These are phyloP conservation scores for Akanthomyces muscarius DNA, from an alignment of 2,329 filamentous ascomycete genomes.

Conservation along the genomic window DNA sequence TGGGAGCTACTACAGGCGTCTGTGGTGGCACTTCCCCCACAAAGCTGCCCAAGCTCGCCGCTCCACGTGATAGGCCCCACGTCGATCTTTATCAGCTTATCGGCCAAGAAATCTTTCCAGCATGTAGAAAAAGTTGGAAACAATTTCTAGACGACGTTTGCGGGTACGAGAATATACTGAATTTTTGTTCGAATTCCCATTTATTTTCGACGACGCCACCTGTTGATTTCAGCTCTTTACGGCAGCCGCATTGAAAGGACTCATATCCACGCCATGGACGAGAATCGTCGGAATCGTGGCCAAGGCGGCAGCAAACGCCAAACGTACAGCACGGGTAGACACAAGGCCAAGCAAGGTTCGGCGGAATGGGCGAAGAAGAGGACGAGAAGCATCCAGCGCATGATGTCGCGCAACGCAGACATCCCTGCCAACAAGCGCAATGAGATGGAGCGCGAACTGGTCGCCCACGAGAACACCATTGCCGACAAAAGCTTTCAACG, in stretches of 20 bases:
- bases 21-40: slow-evolving; percentile 1
- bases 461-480: slow-evolving; percentile 62
- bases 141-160: not conserved
- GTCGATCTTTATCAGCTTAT: slow-evolving; percentile 18
- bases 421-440: slow-evolving; percentile 65
- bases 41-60: not conserved
- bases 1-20: not conserved
- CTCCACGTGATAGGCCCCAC: slow-evolving; percentile 16
- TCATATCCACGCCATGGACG: not conserved
- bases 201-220: too few relatives aligned
- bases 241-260: not conserved
- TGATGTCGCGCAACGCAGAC: slow-evolving; percentile 56
- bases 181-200: not conserved
- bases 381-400: slow-evolving; percentile 64
- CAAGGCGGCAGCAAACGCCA: slow-evolving; percentile 31
- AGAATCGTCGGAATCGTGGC: not conserved
- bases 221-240: not conserved
- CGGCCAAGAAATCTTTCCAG: slow-evolving; percentile 11
- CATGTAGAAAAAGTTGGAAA: not conserved
- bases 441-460: slow-evolving; percentile 69
- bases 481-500: slow-evolving; percentile 55
- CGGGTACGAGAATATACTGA: not conserved
- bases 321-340: slow-evolving; percentile 32
- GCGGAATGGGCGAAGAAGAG: slow-evolving; percentile 66
- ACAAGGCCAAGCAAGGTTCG: slow-evolving; percentile 43